Base-by-base conservation (phyloP, 2,329 filamentous ascomycete species). In the Trichoderma aggressivum region DNA sequence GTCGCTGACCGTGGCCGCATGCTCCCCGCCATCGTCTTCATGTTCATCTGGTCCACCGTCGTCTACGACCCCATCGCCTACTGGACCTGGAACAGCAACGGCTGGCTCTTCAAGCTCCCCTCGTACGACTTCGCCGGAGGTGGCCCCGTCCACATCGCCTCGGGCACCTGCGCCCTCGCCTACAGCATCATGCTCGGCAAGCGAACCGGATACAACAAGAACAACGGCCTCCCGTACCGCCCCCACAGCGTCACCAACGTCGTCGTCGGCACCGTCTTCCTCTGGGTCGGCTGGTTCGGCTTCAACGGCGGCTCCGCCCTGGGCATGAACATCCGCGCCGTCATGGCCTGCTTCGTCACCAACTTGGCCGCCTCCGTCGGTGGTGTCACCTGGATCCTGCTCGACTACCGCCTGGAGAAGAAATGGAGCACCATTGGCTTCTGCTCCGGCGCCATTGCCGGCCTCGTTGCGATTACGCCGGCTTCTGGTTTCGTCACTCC, bases 271-370 rank as follows among this genome's bases (percentile, higher is more conserved):
- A 93, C 92, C 5, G 87, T 91, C 30, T 87, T 91, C 81, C 86
- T 97, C 63, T 98, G 94, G 94, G 92, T 97, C 59, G 94, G 94
- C 71, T 98, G 94, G 94, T 96, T 97, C 79, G 94, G 94, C 62
- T 98, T 98, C 88, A 98, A 97, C 81, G 94, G 93, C 68, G 94
- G 94, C 73, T 88, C 91, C 4, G 94, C 94, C 2, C 86, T 97
- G 56, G 87, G 88, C 72, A 92, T 93, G 74, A 97, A 96, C 83
- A 84, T 97, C 76, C 92, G 94, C 72, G 92, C 94, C 68, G 86
- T 97, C 80, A 95, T 97, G 92, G 94, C 94, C 68, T 92, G 92
- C 76, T 88, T 96, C 63, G 92, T 95, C 73, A 97, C 94, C 72
- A 95, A 97, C 82, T 85, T 97, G 26, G 91, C 94, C 59, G 94